These are phyloP conservation scores for Coemansia sp. DNA, from an alignment of 192 early-diverging fungal genomes.

Conservation along the genomic window DNA sequence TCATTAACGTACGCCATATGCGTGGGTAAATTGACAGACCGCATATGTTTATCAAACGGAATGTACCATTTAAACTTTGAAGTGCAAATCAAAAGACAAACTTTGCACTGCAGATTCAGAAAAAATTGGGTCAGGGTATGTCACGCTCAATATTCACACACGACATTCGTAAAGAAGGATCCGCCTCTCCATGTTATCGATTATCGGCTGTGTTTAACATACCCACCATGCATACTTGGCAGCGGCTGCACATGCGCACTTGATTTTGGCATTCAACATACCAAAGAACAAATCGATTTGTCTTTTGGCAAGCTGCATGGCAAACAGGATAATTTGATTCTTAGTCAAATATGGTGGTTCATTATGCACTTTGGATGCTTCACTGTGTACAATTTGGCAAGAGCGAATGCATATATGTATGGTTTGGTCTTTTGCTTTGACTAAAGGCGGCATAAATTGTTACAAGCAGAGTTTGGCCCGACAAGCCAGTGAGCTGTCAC, in stretches of 20 bases:
- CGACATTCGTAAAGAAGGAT: neutral
- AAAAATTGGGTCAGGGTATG: neutral
- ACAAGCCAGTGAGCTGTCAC: neutral
- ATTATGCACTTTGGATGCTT: neutral
- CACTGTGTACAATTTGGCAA: slow-evolving; percentile 1
- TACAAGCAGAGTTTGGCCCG: neutral
- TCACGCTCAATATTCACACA: neutral
- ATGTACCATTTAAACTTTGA: neutral
- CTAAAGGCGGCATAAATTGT: slow-evolving; percentile 4
- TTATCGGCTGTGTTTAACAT: neutral
- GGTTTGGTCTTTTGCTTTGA: slow-evolving; percentile 16
- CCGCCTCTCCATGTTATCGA: neutral
- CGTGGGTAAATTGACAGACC: neutral
- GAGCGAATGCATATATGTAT: neutral
- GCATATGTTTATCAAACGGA: neutral
- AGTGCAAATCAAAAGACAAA: neutral
- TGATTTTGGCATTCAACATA: neutral
- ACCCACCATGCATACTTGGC: neutral
- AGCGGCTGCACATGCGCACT: slow-evolving; percentile 3
- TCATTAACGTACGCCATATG: neutral
- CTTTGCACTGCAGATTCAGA: neutral
- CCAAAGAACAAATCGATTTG: neutral
- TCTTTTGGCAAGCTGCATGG: slow-evolving; percentile 2
- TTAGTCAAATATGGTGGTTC: neutral
- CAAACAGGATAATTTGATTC: slow-evolving; percentile 3